Base-by-base conservation (phyloP, 495 filamentous ascomycete genomes). In the Penicillium mononematosum region DNA sequence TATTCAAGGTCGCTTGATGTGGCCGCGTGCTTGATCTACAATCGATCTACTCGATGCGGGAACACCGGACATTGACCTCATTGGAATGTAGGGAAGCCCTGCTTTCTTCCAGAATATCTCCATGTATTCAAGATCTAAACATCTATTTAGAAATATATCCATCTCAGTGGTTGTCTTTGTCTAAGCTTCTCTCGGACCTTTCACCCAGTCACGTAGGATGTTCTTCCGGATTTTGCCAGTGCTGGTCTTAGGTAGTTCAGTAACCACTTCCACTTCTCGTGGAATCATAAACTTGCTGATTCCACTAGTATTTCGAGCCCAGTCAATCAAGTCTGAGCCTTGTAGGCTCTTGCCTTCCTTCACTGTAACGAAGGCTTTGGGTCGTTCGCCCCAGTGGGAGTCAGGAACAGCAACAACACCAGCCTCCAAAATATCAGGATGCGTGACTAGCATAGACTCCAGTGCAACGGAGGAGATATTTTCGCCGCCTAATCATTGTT, bases 161-260 rank as follows among this genome's bases (percentile, higher is more conserved):
- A 9, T n/a, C 31, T 39, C 22, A 31, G 6, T 24, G 1, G 2
- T 10, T 2, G 4, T 16, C 4, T 46, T 34, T 31, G 27, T 46
- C 32, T 52, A 42, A 7, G n/a, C 34, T 36, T 38, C 32, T 14
- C 19, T 45, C 27, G 14, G 3, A 17, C 80, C 84, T 73, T 83
- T 93, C 4, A 88, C 88, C 93, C 91, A 93, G 65, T 91, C 88
- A 58, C 92, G 75, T 44, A 98, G 66, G 41, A 96, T 84, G 70
- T 97, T 98, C 82, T 98, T 98, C 81, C 89, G 87, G 51, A 98
- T 76, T 79, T 98, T 98, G 25, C 94, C 94, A 3, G 94, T 98
- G 65, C 88, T 92, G 25, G 95, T 98, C 82, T 98, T 98, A 12
- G 94, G 94, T 53, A 98, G 76, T 70, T 97, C 92, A 22, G 73